phyloP scores from a whole-genome alignment of 2,329 filamentous ascomycete genomes.

The Ascocoryne sarcoides region DNA sequence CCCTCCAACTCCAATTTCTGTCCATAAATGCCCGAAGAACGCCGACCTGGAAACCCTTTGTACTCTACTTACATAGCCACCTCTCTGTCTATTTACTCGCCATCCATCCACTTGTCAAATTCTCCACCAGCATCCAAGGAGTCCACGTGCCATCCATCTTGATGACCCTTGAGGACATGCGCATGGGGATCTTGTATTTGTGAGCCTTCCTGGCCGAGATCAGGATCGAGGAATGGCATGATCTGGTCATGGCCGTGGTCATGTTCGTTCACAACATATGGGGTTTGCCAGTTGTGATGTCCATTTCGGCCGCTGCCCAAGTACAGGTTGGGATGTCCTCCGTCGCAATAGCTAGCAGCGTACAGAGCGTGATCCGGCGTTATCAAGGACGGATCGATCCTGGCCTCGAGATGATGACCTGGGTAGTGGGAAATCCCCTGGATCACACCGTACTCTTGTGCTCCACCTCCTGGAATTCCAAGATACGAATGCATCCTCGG shows the following conservation, averaged over 20 bases:
- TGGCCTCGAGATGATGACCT: constrained; percentile 12
- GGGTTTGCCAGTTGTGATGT: constrained; percentile 17
- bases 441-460: constrained; percentile 26
- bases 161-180: constrained; percentile 22
- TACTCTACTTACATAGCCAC: neutral
- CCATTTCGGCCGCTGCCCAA: constrained; percentile 7
- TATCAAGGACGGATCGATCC: constrained; percentile 25
- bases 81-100: constrained; percentile 5
- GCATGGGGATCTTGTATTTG: constrained; percentile 25
- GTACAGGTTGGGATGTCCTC: neutral
- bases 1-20: too few species aligned
- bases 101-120: constrained; percentile 29
- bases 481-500: constrained; percentile 29
- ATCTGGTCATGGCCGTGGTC: constrained; percentile 16
- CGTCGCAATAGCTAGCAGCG: constrained; percentile 5
- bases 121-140: constrained; percentile 23
- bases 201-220: constrained; percentile 14
- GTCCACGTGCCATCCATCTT: constrained; percentile 28
- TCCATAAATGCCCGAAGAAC: neutral
- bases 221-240: constrained; percentile 19
- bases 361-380: constrained; percentile 15
- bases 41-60: neutral
- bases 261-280: constrained; percentile 9
- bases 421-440: constrained; percentile 5
- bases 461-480: constrained; percentile 32